Evolutionary conservation across 2,329 filamentous ascomycete genomes (phyloP), one percentile per base, ranked within the genome.

Genomic region (Huntiella savannae): DNA sequence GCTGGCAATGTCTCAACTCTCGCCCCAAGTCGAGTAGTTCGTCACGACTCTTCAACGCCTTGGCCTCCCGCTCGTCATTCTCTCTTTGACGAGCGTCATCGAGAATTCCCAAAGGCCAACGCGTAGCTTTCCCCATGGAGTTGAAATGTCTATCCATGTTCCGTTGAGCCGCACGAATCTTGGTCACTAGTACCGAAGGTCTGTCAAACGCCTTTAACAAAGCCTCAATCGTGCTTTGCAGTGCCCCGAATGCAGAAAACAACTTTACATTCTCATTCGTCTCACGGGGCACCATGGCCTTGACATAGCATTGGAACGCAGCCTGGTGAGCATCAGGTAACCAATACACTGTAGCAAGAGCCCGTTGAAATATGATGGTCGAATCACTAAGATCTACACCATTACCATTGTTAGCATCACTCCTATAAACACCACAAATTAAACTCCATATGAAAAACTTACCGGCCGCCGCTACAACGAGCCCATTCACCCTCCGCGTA

Each of bases 1-100:
- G 84, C 63, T 95, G 88, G 41, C 87, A 94, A 60, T 91, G 94
- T 43, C 85, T 68, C 47, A 98, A 65, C 61, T 98, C 91, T 44
- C 75, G 75, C 0, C 80, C 79, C n/a, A 94, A 62, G 38, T 76
- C 73, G 15, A 79, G 73, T 8, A 83, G 72, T 57, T 95, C 84
- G 13, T 69, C 62, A 52, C 79, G 73, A 16, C 74, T 75, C 52
- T 78, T 77, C 11, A 74, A 70, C 34, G 84, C 82, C 55, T 82
- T 84, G 53, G 82, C 79, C 62, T 86, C 82, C 38, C 83, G 82
- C 49, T 96, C 91, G 52, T 85, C 79, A 54, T 86, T 80, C 7
- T 86, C 70, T 28, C 83, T 76, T 57, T 82, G 79, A 15, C 88
- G 72, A 1, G 87, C 85, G 53, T 96, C 91, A 58, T 96, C 91